Percentiles rank a stretch among this genome's conserved stretches.
Conservation (phyloP, 495 filamentous ascomycete species). For the Penicillium desertorum region DNA sequence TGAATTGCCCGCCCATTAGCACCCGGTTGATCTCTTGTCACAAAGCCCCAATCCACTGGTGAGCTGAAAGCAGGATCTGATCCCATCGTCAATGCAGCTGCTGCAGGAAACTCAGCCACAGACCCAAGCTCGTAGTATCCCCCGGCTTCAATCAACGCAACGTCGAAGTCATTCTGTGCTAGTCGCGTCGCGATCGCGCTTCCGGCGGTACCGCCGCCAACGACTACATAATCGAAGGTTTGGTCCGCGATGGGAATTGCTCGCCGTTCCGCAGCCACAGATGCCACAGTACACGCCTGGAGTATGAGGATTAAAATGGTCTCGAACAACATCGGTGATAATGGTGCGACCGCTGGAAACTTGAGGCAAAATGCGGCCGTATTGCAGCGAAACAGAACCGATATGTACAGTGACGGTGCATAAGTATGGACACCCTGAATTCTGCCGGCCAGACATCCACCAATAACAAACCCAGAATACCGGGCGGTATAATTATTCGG, state of each 20-base stretch:
- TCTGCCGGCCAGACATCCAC: too few relatives aligned
- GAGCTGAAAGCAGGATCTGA: constrained; percentile 30
- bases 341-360: background rate
- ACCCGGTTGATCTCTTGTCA: constrained; percentile 39
- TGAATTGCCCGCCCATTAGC: constrained; percentile 37
- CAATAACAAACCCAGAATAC: too few relatives aligned
- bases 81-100: constrained; percentile 28
- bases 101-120: constrained; percentile 33
- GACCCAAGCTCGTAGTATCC: constrained; percentile 52
- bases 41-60: constrained; percentile 52
- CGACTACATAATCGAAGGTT: constrained; percentile 52
- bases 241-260: constrained; percentile 10
- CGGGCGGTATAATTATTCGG: too few relatives aligned
- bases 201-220: constrained; percentile 58
- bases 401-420: background rate
- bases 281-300: background rate
- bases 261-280: background rate
- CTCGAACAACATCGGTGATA: constrained; percentile 9
- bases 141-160: constrained; percentile 59
- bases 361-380: background rate
- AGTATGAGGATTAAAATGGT: constrained; percentile 8
- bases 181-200: constrained; percentile 50
- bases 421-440: too few relatives aligned
- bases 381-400: background rate
- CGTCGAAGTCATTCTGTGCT: constrained; percentile 33